Evolutionary conservation across 2,329 filamentous ascomycete species (phyloP).

Genomic region (Venturia oleaginea): DNA sequence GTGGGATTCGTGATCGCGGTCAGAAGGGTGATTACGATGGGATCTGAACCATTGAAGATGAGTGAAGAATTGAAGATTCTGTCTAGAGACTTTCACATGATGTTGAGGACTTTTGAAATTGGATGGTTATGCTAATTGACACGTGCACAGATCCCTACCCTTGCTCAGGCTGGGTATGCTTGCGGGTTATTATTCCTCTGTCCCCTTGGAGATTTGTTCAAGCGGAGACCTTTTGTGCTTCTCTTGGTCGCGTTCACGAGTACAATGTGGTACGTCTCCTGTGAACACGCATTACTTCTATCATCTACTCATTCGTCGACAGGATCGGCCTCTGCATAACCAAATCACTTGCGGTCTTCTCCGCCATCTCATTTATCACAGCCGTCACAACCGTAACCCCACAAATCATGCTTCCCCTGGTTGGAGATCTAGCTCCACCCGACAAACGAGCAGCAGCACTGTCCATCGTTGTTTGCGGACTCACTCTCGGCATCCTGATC

Average conservation of each 20-base stretch:
- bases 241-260: conserved; percentile 58
- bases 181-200: conserved; percentile 64
- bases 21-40: too few relatives aligned
- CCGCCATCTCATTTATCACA: conserved; percentile 61
- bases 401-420: conserved; percentile 64
- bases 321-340: conserved; percentile 68
- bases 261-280: conserved; percentile 46
- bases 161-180: conserved; percentile 74
- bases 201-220: conserved; percentile 62
- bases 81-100: background rate
- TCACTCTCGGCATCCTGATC: conserved; percentile 66
- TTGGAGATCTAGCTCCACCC: conserved; percentile 66
- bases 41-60: too few relatives aligned
- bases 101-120: background rate
- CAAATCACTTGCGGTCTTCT: conserved; percentile 53
- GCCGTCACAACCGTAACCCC: conserved; percentile 76
- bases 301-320: background rate
- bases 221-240: conserved; percentile 60
- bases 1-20: too few relatives aligned
- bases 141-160: conserved; percentile 49
- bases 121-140: background rate
- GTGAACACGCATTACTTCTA: background rate
- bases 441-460: conserved; percentile 59
- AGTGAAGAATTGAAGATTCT: too few relatives aligned
- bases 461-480: conserved; percentile 64